Conservation (phyloP, 2,329 filamentous ascomycete genomes). For the Periconia sp. region DNA sequence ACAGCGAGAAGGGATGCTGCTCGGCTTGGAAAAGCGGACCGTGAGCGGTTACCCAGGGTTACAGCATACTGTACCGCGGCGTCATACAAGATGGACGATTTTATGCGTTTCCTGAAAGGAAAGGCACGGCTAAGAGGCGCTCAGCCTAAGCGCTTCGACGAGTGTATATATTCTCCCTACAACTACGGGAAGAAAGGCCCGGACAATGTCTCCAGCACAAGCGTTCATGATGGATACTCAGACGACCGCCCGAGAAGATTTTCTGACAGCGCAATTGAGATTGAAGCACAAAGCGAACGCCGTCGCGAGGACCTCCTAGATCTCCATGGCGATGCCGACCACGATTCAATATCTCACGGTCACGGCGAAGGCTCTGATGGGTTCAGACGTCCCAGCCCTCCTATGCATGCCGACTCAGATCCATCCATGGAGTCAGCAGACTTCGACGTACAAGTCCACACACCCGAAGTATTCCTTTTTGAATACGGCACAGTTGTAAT, state of each 20-base stretch:
- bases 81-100: slow-evolving; percentile 84
- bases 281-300: slow-evolving; percentile 64
- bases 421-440: slow-evolving; percentile 61
- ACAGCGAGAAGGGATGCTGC: slow-evolving; percentile 92
- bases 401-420: slow-evolving; percentile 38
- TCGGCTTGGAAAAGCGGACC: slow-evolving; percentile 88
- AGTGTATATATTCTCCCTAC: slow-evolving; percentile 97
- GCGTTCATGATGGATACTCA: slow-evolving; percentile 33
- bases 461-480: slow-evolving; percentile 93
- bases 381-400: slow-evolving; percentile 29
- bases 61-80: slow-evolving; percentile 97
- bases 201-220: slow-evolving; percentile 43
- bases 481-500: slow-evolving; percentile 98
- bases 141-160: slow-evolving; percentile 91
- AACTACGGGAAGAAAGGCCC: slow-evolving; percentile 66
- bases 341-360: slow-evolving; percentile 33
- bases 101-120: slow-evolving; percentile 91
- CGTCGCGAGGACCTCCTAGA: slow-evolving; percentile 69
- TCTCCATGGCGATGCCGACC: slow-evolving; percentile 54
- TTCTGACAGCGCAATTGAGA: slow-evolving; percentile 73
- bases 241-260: slow-evolving; percentile 67
- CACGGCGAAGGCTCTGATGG: slow-evolving; percentile 33
- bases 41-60: slow-evolving; percentile 83
- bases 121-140: slow-evolving; percentile 77
- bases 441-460: slow-evolving; percentile 87